Base-by-base conservation (phyloP, 163 green algal species). In the Botryococcus braunii region DNA sequence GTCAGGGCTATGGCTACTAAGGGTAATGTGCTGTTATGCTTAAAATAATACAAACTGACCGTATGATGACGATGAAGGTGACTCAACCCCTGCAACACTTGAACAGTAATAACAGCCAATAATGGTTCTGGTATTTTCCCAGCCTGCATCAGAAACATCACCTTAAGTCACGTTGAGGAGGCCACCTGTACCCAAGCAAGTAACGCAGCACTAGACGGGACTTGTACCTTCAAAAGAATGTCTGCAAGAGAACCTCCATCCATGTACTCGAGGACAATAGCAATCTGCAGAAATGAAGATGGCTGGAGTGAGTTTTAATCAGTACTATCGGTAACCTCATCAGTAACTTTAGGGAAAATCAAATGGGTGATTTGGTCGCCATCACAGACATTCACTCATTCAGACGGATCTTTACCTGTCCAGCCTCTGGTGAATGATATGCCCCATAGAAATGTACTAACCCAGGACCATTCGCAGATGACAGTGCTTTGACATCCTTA, bases 201-300 rank as follows among this genome's bases (percentile, higher is more conserved):
- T n/a, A n/a, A n/a, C n/a, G n/a, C n/a, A n/a, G n/a, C n/a, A n/a
- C n/a, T n/a, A n/a, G n/a, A n/a, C n/a, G n/a, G n/a, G n/a, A n/a
- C n/a, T n/a, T 4, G 61, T 57, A 86, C 82, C 80, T 80, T 81
- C n/a, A 79, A 60, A 40, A 91, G 68, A 27, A 97, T 68, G 62
- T 97, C 91, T n/a, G 74, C 87, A 65, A 98, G 78, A 0, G 85
- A 95, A 8, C 93, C 92, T 0, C 88, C 91, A 73, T 97, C 89
- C 88, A 98, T 92, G 78, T 97, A 97, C 70, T 98, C 92, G 11
- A 98, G 82, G 61, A 94, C 92, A 56, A 98, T 86, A 0, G 86
- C 87, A 32, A 97, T 91, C 77, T 96, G 77, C 69, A 72, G 8
- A 5, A 11, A 21, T 17, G 29, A 43, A n/a, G n/a, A n/a, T n/a